phyloP scores from a whole-genome alignment of 345 rosid species.

The Populus alba region DNA sequence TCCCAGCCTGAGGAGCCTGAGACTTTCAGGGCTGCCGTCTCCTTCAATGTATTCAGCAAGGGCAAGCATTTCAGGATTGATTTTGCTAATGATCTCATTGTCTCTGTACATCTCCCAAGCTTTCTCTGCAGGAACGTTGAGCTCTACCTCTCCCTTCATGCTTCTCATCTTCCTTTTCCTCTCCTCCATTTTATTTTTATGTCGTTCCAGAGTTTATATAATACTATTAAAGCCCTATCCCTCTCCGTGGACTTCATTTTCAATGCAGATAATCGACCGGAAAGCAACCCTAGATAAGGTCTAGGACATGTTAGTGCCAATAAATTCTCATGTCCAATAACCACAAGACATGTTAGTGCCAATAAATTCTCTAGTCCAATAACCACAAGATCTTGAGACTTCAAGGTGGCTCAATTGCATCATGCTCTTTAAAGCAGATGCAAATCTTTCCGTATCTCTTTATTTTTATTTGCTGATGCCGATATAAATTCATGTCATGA shows the following conservation, averaged over 20 bases:
- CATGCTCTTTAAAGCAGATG: too few relatives aligned
- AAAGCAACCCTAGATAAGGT: too few relatives aligned
- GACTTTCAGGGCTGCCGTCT: conserved; percentile 44
- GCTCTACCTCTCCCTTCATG: conserved; percentile 39
- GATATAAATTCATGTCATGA: too few relatives aligned
- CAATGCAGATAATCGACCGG: not conserved
- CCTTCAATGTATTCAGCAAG: conserved; percentile 32
- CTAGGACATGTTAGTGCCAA: too few relatives aligned
- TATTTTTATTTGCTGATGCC: too few relatives aligned
- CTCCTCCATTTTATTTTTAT: not conserved
- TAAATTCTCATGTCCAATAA: too few relatives aligned
- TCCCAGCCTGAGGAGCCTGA: conserved; percentile 46
- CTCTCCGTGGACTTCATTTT: not conserved
- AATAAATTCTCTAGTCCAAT: too few relatives aligned
- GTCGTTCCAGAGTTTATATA: not conserved
- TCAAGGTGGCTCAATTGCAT: too few relatives aligned
- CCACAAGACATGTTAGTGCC: too few relatives aligned
- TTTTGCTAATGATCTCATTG: conserved; percentile 37
- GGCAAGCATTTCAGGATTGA: conserved; percentile 42
- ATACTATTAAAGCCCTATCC: not conserved
- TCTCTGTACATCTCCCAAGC: conserved; percentile 48
- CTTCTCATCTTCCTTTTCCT: conserved; percentile 22
- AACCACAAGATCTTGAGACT: too few relatives aligned
- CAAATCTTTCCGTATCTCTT: too few relatives aligned
- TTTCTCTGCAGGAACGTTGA: conserved; percentile 36